A percentile compares a stretch with the other conserved stretches of the same genome.
Evolutionary conservation across 805 yeast genomes (phyloP).

Genomic region (Schwanniomyces yamadae): DNA sequence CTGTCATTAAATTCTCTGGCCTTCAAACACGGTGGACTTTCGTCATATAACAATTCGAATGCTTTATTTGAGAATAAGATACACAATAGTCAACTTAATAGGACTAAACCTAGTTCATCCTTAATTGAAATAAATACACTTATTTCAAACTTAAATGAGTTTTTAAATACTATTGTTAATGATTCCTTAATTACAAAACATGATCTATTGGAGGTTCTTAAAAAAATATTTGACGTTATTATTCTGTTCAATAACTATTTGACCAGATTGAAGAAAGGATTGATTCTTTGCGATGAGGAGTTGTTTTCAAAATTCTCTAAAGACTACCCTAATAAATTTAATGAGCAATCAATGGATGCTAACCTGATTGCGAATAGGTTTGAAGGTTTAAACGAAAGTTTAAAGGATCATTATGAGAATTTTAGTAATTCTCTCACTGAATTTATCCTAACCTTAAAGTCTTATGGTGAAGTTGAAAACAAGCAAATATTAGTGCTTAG

Average conservation of each 20-base stretch:
- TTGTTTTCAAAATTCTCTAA: slow-evolving; percentile 39
- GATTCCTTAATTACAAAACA: slow-evolving; percentile 67
- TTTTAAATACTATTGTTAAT: slow-evolving; percentile 60
- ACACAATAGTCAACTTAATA: slow-evolving; percentile 3
- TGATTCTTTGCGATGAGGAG: slow-evolving; percentile 49
- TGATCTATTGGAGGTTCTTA: slow-evolving; percentile 46
- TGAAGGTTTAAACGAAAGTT: slow-evolving; percentile 38
- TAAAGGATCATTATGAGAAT: slow-evolving; percentile 42
- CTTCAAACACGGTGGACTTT: slow-evolving; percentile 5
- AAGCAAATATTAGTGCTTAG: slow-evolving; percentile 43
- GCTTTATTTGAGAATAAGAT: slow-evolving; percentile 19
- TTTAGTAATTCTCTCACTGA: slow-evolving; percentile 47
- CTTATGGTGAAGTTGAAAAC: slow-evolving; percentile 51
- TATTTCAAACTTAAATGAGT: slow-evolving; percentile 42
- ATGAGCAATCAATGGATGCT: slow-evolving; percentile 37
- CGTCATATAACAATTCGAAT: slow-evolving; percentile 15
- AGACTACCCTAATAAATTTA: slow-evolving; percentile 37
- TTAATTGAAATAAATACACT: slow-evolving; percentile 16
- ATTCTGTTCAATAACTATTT: slow-evolving; percentile 49
- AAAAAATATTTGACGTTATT: slow-evolving; percentile 46
- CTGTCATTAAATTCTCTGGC: not conserved
- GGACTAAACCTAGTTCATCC: not conserved
- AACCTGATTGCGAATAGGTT: slow-evolving; percentile 40
- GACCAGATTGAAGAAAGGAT: slow-evolving; percentile 51
- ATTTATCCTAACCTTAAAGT: slow-evolving; percentile 44